phyloP scores from a whole-genome alignment of 1,284 basidiomycete species.

The Heterobasidion parviporum region DNA sequence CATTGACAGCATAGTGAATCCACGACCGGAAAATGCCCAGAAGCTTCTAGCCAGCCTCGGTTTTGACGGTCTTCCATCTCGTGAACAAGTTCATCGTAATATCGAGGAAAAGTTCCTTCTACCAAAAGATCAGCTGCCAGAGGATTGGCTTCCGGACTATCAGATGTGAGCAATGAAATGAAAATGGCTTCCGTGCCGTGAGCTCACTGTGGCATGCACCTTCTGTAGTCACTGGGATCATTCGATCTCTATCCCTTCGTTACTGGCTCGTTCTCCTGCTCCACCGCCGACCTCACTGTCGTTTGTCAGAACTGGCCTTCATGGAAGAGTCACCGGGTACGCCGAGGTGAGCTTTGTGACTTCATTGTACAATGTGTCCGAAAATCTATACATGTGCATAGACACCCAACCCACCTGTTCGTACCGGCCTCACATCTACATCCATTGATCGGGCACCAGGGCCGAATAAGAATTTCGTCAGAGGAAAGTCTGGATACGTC shows the following conservation, averaged over 20 bases:
- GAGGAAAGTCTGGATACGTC: slow-evolving; percentile 87
- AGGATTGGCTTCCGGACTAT: slow-evolving; percentile 66
- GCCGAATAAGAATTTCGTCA: slow-evolving; percentile 73
- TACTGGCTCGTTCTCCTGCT: slow-evolving; percentile 58
- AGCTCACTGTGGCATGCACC: slow-evolving; percentile 10
- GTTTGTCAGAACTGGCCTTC: slow-evolving; percentile 72
- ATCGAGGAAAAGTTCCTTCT: slow-evolving; percentile 66
- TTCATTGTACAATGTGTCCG: neutral
- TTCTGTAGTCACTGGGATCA: slow-evolving; percentile 61
- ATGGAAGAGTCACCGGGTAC: slow-evolving; percentile 77
- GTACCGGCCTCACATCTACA: slow-evolving; percentile 68
- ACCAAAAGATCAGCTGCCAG: slow-evolving; percentile 52
- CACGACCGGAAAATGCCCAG: slow-evolving; percentile 30
- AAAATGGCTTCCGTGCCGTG: neutral
- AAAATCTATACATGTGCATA: slow-evolving; percentile 16
- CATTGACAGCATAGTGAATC: slow-evolving; percentile 40
- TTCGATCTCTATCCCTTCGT: slow-evolving; percentile 47
- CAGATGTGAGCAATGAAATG: slow-evolving; percentile 51
- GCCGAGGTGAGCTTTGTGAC: slow-evolving; percentile 41
- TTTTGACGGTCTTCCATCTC: slow-evolving; percentile 46
- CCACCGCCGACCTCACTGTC: slow-evolving; percentile 72
- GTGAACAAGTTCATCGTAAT: slow-evolving; percentile 49
- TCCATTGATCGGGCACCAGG: slow-evolving; percentile 81
- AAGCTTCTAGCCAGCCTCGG: slow-evolving; percentile 38
- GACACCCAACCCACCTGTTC: slow-evolving; percentile 41